Evolutionary conservation across 495 filamentous ascomycete genomes (phyloP).

Genomic region (Hypoxylon intermedium): DNA sequence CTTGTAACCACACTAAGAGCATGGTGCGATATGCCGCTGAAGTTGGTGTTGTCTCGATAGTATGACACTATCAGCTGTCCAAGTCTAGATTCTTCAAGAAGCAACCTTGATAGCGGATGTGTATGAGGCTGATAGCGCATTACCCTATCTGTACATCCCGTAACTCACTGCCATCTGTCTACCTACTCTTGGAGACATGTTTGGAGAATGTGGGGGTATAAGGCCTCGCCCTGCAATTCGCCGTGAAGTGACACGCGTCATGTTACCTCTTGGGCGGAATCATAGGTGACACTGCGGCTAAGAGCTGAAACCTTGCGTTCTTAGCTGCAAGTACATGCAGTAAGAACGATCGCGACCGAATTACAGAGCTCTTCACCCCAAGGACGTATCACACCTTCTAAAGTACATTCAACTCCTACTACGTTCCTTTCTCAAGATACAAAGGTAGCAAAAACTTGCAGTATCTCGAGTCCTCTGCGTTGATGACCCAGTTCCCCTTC

Average conservation of each 20-base stretch:
- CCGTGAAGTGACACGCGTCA: constrained; percentile 4
- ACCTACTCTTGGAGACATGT: background rate
- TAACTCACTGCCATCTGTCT: background rate
- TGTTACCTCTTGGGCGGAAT: constrained; percentile 16
- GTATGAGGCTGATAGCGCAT: constrained; percentile 17
- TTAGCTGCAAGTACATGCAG: constrained; percentile 1
- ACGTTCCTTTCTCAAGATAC: constrained; percentile 14
- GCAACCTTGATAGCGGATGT: constrained; percentile 1
- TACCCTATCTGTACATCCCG: background rate
- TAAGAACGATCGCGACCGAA: background rate
- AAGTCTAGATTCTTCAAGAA: background rate
- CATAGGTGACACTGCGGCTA: background rate
- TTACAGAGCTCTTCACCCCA: constrained; percentile 2
- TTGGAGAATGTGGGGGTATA: background rate
- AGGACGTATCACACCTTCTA: background rate
- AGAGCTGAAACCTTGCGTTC: constrained; percentile 2
- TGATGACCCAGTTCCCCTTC: background rate
- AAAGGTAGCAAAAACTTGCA: background rate
- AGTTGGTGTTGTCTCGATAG: background rate
- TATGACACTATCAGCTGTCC: background rate
- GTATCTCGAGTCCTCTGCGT: too few species aligned
- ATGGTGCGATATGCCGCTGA: background rate
- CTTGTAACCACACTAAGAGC: background rate
- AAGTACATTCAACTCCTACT: constrained; percentile 4
- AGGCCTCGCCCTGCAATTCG: background rate